Conservation (phyloP, 805 yeast genomes). For the Yamadazyma nakazawae region DNA sequence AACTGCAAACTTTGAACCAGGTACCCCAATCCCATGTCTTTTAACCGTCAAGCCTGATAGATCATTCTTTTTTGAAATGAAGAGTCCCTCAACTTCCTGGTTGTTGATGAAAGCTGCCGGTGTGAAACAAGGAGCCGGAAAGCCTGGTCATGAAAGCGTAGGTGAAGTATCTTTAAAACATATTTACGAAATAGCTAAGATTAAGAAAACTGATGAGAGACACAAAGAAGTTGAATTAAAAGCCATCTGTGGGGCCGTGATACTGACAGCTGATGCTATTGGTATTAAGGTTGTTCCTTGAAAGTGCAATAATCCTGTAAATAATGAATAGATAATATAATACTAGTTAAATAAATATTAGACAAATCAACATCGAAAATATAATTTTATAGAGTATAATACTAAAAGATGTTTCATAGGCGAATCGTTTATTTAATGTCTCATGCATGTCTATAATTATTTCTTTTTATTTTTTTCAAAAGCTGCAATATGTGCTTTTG, state of each 20-base stretch:
- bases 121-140: constrained; percentile 72
- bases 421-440: background rate
- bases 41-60: constrained; percentile 91
- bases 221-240: constrained; percentile 69
- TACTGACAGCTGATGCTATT: constrained; percentile 85
- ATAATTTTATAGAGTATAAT: too few species aligned
- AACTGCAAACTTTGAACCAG: constrained; percentile 82
- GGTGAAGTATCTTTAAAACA: constrained; percentile 81
- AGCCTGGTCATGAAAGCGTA: constrained; percentile 55
- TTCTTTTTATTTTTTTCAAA: constrained; percentile 78
- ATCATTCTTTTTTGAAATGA: constrained; percentile 78
- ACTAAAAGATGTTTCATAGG: background rate
- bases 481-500: constrained; percentile 93
- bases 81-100: constrained; percentile 90
- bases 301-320: constrained; percentile 12
- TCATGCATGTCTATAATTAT: constrained; percentile 18
- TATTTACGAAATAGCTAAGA: constrained; percentile 89
- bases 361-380: background rate
- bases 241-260: constrained; percentile 74
- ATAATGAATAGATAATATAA: constrained; percentile 1
- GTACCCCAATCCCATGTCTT: constrained; percentile 84
- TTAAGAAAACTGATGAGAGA: constrained; percentile 81
- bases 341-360: background rate
- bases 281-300: constrained; percentile 81
- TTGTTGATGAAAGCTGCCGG: constrained; percentile 79